These are phyloP conservation scores for Miscanthus sacchariflorus DNA, from an alignment of 202 grass and related monocot species.

Conservation along the genomic window DNA sequence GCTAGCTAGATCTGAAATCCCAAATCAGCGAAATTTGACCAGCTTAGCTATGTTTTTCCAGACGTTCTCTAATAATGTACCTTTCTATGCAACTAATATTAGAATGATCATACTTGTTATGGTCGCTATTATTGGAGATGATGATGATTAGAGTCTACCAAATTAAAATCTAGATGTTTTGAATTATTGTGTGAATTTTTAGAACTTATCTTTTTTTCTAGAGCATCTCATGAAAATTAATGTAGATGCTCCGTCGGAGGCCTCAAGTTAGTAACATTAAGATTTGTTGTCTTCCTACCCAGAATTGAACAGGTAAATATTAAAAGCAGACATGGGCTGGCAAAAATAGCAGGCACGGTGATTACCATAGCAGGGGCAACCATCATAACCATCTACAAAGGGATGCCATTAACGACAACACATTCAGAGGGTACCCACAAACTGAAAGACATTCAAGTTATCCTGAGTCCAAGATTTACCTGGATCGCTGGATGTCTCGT, in stretches of 20 bases:
- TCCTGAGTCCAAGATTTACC: background rate
- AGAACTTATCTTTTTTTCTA: background rate
- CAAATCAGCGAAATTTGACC: background rate
- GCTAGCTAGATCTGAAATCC: background rate
- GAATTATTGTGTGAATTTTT: background rate
- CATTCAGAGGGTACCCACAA: background rate
- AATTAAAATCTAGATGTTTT: background rate
- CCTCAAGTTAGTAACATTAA: background rate
- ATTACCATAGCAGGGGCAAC: constrained; percentile 13
- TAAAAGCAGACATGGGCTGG: background rate
- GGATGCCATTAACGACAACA: background rate
- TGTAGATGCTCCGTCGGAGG: background rate
- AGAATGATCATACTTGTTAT: background rate
- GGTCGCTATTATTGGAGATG: background rate
- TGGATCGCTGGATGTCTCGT: constrained; percentile 20
- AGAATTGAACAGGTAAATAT: constrained; percentile 18
- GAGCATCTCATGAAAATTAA: background rate
- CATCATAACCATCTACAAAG: constrained; percentile 2
- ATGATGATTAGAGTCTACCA: too few species aligned
- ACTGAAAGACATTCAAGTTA: background rate
- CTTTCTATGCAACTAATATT: background rate
- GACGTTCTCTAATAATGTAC: background rate
- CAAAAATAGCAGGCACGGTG: background rate
- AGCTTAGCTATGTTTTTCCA: background rate
- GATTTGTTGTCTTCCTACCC: background rate